Evolutionary conservation across 352 stramenopile genomes (phyloP).

Genomic region (Blastocystis sp.): DNA sequence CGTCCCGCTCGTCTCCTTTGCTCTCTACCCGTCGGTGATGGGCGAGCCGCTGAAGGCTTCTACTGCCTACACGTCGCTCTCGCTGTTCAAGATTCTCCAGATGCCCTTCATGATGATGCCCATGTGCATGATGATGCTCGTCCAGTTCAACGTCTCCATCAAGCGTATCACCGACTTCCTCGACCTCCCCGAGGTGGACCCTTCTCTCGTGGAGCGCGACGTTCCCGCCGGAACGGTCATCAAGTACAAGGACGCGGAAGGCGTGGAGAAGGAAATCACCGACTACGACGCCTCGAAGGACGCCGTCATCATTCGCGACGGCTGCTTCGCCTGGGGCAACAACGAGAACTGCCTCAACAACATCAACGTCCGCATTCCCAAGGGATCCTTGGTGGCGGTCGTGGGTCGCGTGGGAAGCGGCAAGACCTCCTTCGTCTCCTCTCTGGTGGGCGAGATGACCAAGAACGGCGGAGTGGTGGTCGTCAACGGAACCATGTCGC

Average conservation of each 20-base stretch:
- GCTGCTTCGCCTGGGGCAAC: background rate
- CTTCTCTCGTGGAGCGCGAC: conserved; percentile 61
- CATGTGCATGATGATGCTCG: conserved; percentile 70
- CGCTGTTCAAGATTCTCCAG: conserved; percentile 69
- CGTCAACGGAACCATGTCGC: conserved; percentile 67
- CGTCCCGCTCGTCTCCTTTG: conserved; percentile 67
- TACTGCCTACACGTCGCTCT: conserved; percentile 69
- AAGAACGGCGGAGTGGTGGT: conserved; percentile 60
- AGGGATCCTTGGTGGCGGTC: conserved; percentile 68
- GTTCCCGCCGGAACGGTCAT: background rate
- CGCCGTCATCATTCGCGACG: background rate
- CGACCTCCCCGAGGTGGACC: conserved; percentile 67
- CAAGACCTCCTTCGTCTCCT: conserved; percentile 84
- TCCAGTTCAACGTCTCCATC: conserved; percentile 71
- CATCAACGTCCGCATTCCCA: background rate
- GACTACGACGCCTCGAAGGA: background rate
- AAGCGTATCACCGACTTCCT: conserved; percentile 75
- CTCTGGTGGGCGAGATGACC: conserved; percentile 82
- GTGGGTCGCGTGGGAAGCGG: conserved; percentile 82
- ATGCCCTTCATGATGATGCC: conserved; percentile 70
- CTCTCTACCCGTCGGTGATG: conserved; percentile 62
- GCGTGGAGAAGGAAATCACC: conserved; percentile 33
- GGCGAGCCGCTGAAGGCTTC: conserved; percentile 62
- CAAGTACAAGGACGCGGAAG: background rate
- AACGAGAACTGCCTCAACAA: background rate